Evolutionary conservation across 2,329 filamentous ascomycete species (phyloP).

Genomic region (Alternaria arbusti): DNA sequence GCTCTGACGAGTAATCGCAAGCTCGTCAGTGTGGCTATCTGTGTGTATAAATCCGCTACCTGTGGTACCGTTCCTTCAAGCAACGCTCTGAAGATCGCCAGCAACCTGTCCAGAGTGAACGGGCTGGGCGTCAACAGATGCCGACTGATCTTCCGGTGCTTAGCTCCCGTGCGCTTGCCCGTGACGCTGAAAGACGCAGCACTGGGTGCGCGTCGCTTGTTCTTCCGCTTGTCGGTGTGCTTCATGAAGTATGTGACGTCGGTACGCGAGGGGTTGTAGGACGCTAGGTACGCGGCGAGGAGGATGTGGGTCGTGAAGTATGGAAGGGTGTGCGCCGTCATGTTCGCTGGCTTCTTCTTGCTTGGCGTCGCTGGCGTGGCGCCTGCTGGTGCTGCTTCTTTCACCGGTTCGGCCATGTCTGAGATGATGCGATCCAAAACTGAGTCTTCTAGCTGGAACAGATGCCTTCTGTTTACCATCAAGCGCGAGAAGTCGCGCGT

Average conservation of each 20-base stretch:
- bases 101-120: slow-evolving; percentile 78
- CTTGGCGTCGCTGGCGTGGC: slow-evolving; percentile 13
- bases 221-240: slow-evolving; percentile 60
- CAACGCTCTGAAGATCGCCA: slow-evolving; percentile 77
- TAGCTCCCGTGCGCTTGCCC: slow-evolving; percentile 39
- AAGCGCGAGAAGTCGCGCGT: slow-evolving; percentile 85
- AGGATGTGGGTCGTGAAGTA: slow-evolving; percentile 76
- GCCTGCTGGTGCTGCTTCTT: not conserved
- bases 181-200: slow-evolving; percentile 24
- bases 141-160: slow-evolving; percentile 75
- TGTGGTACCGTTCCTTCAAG: slow-evolving; percentile 54
- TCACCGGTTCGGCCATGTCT: not conserved
- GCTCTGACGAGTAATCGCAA: slow-evolving; percentile 69
- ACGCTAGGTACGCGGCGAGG: slow-evolving; percentile 79
- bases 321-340: slow-evolving; percentile 62
- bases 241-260: slow-evolving; percentile 80
- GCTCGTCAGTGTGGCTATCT: slow-evolving; percentile 74
- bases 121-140: slow-evolving; percentile 78
- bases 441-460: slow-evolving; percentile 76
- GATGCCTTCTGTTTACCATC: slow-evolving; percentile 70
- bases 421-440: slow-evolving; percentile 67
- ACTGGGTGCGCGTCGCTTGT: slow-evolving; percentile 49
- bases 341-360: slow-evolving; percentile 17
- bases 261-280: slow-evolving; percentile 77
- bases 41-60: slow-evolving; percentile 57